A percentile compares a stretch with the other conserved stretches of the same genome.
phyloP scores from a whole-genome alignment of 73 alveolate genomes.

The Paramecium bursaria region DNA sequence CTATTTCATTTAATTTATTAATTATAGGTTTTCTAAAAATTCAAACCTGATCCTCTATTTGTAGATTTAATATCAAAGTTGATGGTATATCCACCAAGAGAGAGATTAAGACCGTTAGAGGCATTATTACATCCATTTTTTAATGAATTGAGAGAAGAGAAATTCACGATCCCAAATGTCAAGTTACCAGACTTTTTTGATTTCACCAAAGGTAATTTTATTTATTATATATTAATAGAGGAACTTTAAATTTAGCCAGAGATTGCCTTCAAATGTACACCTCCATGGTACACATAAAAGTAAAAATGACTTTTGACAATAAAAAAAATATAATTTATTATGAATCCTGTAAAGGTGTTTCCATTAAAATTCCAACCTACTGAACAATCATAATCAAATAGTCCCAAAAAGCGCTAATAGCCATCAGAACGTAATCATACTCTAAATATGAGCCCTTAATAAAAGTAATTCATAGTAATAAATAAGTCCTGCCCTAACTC shows the following conservation, averaged over 20 bases:
- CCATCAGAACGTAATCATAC: constrained; percentile 48
- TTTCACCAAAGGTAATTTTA: constrained; percentile 66
- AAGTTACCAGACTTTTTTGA: constrained; percentile 72
- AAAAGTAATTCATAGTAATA: neutral
- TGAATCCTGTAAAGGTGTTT: constrained; percentile 49
- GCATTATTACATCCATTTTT: constrained; percentile 84
- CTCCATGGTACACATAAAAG: constrained; percentile 62
- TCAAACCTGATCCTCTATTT: constrained; percentile 74
- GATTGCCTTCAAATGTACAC: constrained; percentile 53
- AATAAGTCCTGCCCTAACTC: constrained; percentile 1
- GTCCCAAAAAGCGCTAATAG: neutral
- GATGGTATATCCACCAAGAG: constrained; percentile 82
- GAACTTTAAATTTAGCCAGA: constrained; percentile 62
- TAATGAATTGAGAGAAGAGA: constrained; percentile 86
- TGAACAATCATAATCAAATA: neutral
- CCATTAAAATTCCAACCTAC: constrained; percentile 37
- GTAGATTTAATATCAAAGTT: constrained; percentile 76
- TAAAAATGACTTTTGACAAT: constrained; percentile 37
- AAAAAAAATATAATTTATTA: neutral
- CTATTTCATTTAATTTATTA: neutral
- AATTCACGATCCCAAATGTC: constrained; percentile 76
- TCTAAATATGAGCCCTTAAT: neutral
- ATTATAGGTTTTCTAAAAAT: constrained; percentile 45
- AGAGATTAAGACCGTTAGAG: constrained; percentile 79
- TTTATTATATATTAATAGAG: constrained; percentile 6